Evolutionary conservation across 2,329 filamentous ascomycete genomes (phyloP).

Genomic region (Corinectria fuckeliana): DNA sequence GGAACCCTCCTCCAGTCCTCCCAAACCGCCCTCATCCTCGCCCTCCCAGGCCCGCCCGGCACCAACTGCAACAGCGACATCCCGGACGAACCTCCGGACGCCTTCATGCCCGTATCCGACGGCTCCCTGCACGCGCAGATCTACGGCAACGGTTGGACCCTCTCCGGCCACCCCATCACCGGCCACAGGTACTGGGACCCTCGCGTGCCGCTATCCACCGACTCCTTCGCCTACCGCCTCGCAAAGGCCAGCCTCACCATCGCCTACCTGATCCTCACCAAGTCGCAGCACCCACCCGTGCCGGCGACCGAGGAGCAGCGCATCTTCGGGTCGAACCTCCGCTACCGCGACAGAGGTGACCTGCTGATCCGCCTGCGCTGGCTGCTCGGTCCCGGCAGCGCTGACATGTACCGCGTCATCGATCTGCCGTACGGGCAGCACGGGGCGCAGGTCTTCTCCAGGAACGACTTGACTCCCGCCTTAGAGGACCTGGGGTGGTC

Average conservation of each 20-base stretch:
- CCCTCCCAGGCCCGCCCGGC: slow-evolving; percentile 11
- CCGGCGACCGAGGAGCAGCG: slow-evolving; percentile 20
- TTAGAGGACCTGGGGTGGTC: slow-evolving; percentile 31
- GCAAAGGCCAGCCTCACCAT: slow-evolving; percentile 25
- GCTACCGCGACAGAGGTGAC: slow-evolving; percentile 27
- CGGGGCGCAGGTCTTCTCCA: slow-evolving; percentile 31
- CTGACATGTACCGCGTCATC: slow-evolving; percentile 35
- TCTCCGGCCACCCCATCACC: slow-evolving; percentile 17
- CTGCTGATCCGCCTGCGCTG: slow-evolving; percentile 34
- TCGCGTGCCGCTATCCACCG: slow-evolving; percentile 15
- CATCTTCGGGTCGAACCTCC: slow-evolving; percentile 28
- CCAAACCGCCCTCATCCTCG: not conserved
- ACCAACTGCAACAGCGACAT: slow-evolving; percentile 2
- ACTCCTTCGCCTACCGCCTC: slow-evolving; percentile 33
- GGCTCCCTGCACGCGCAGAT: slow-evolving; percentile 27
- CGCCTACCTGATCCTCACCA: slow-evolving; percentile 32
- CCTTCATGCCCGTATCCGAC: not conserved
- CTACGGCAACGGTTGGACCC: slow-evolving; percentile 36
- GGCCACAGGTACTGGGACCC: slow-evolving; percentile 6
- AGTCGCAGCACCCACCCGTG: slow-evolving; percentile 8
- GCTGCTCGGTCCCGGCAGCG: slow-evolving; percentile 31
- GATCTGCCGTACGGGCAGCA: slow-evolving; percentile 36
- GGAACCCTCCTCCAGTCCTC: not conserved
- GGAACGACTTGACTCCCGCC: slow-evolving; percentile 27
- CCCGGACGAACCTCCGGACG: slow-evolving; percentile 5